Evolutionary conservation across 208 protist species (phyloP), one percentile per base, ranked within the genome.

Genomic region (Strigomonas culicis): DNA sequence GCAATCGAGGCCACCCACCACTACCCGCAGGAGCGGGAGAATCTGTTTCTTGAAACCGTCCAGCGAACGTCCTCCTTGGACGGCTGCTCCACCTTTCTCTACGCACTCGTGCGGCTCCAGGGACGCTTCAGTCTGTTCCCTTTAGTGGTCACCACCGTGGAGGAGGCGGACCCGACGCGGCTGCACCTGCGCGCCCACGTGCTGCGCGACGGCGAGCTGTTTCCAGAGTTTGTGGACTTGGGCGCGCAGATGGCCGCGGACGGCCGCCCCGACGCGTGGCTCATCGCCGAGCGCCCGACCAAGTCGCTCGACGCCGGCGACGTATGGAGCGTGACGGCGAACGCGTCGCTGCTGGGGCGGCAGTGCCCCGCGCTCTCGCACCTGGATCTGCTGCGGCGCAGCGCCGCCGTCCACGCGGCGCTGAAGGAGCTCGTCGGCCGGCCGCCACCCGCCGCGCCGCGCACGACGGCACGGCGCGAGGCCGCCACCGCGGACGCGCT

Each of bases 171-270:
- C 6, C 2, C 43, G 17, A n/a, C 4, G 17, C 8, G n/a, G 43
- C 34, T 39, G 4, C 34, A 39, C 34, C 50, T 77, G 49, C 70
- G 44, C 27, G 82, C 70, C 3, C 84, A 91, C 63, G 68, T 87
- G 58, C 63, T 92, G 60, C 74, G 77, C 4, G 83, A 95, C 41
- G 67, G 59, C 17, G 89, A 95, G 56, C 68, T 91, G 75, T 77
- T 95, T 3, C 63, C 84, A 1, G 82, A 90, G 15, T 79, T 92
- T 52, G 62, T 92, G 11, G 55, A 58, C 22, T 78, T 83, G 28
- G 86, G 85, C 57, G 79, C 79, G 28, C 67, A 63, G 4, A 53
- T 79, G 1, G 51, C 61, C 7, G 70, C 73, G 34, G 53, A 72
- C 41, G 70, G 76, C 2, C 49, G 53, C 51, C 70, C 81, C 1